Conservation (phyloP, 176 grass and related monocot species). For the Urochloa ruziziensis region DNA sequence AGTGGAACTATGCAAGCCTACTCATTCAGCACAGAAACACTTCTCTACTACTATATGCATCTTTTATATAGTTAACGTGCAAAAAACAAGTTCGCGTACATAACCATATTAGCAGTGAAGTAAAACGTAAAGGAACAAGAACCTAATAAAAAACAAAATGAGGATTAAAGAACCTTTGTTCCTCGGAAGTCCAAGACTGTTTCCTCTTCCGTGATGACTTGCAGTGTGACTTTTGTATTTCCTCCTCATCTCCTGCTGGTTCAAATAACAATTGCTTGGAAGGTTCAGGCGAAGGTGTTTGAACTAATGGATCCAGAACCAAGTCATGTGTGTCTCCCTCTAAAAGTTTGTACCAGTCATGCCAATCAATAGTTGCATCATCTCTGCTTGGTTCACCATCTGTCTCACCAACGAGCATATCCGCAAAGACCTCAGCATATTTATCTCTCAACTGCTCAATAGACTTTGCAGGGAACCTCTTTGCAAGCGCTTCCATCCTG, state of each 20-base stretch:
- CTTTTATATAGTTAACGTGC: neutral
- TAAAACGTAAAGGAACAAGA: neutral
- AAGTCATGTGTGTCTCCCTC: neutral
- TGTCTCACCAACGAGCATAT: conserved; percentile 6
- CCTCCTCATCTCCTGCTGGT: neutral
- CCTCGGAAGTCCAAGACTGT: conserved; percentile 37
- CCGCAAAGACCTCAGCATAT: conserved; percentile 11
- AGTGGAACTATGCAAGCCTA: neutral
- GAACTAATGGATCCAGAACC: neutral
- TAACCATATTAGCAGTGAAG: neutral
- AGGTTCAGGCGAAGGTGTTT: neutral
- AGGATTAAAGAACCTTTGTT: conserved; percentile 37
- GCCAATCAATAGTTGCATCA: neutral
- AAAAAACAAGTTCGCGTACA: neutral
- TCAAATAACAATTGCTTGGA: neutral
- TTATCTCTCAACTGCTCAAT: conserved; percentile 31
- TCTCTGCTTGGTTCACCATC: neutral
- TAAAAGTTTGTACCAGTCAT: neutral
- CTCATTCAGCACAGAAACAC: neutral
- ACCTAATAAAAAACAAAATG: neutral
- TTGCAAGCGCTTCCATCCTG: neutral
- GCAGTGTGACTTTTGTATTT: neutral
- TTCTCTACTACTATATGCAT: neutral
- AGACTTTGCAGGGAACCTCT: conserved; percentile 28
- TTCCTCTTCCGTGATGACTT: neutral